Percentiles rank a stretch among this genome's conserved stretches.
phyloP scores from a whole-genome alignment of 371 early-diverging fungal species.

The Gilbertella persicaria region DNA sequence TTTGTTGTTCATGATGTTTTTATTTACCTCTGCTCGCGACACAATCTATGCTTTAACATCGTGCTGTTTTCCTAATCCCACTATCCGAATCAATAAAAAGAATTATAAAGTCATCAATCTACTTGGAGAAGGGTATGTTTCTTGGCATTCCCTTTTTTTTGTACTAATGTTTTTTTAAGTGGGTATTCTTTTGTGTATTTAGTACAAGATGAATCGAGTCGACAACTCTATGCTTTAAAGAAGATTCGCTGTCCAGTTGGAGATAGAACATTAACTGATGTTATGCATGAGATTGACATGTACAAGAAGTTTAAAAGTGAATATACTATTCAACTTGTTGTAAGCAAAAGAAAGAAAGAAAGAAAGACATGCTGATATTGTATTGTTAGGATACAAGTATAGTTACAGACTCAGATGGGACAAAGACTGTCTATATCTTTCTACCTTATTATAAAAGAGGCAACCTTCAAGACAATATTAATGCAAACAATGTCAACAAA shows the following conservation, averaged over 20 bases:
- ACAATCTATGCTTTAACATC: constrained; percentile 54
- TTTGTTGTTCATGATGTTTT: constrained; percentile 17
- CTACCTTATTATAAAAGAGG: constrained; percentile 62
- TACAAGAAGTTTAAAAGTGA: constrained; percentile 63
- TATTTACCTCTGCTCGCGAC: constrained; percentile 31
- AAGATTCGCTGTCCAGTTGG: constrained; percentile 68
- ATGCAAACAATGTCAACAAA: constrained; percentile 54
- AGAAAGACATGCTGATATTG: neutral
- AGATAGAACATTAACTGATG: constrained; percentile 54
- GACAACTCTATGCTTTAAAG: constrained; percentile 62
- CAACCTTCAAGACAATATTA: constrained; percentile 54
- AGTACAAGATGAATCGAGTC: constrained; percentile 54
- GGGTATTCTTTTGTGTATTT: constrained; percentile 77
- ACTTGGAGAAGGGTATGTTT: constrained; percentile 68
- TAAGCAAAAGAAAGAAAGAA: constrained; percentile 23
- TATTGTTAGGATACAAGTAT: constrained; percentile 31
- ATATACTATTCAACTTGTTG: constrained; percentile 65
- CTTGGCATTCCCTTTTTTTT: neutral
- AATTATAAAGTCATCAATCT: constrained; percentile 63
- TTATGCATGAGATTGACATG: constrained; percentile 72
- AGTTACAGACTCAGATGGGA: constrained; percentile 55
- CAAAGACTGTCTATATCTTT: constrained; percentile 64
- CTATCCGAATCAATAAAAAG: constrained; percentile 54
- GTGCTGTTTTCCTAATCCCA: constrained; percentile 63
- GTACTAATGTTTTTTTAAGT: constrained; percentile 27